A percentile compares a stretch with the other conserved stretches of the same genome.
phyloP scores from a whole-genome alignment of 2,329 filamentous ascomycete genomes.

The Talaromyces albobiverticillius region DNA sequence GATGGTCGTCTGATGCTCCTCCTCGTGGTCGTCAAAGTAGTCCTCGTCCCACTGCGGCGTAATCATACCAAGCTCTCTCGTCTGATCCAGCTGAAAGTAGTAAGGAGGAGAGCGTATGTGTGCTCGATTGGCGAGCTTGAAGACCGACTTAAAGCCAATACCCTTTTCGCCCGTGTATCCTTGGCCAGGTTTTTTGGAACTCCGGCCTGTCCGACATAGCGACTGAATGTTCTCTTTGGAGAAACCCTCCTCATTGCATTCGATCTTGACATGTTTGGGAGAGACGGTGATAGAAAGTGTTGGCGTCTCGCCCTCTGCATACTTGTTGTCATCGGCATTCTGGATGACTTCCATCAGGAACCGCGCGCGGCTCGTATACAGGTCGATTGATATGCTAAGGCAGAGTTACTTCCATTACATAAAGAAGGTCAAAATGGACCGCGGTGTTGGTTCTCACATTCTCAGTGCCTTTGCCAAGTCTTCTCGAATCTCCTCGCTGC shows the following conservation, averaged over 20 bases:
- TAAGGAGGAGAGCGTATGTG: conserved; percentile 15
- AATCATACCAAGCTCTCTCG: conserved; percentile 12
- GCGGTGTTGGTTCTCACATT: neutral
- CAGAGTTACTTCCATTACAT: conserved; percentile 4
- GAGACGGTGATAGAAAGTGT: conserved; percentile 4
- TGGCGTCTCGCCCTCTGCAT: conserved; percentile 16
- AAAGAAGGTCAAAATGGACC: neutral
- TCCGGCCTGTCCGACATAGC: conserved; percentile 7
- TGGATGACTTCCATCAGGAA: conserved; percentile 26
- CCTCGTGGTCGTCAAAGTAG: conserved; percentile 7
- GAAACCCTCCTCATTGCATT: conserved; percentile 12
- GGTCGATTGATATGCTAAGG: conserved; percentile 11
- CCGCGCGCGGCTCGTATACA: conserved; percentile 11
- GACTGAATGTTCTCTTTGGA: conserved; percentile 11
- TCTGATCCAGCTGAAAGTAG: conserved; percentile 14
- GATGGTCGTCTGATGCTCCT: conserved; percentile 9
- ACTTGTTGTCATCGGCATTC: conserved; percentile 28
- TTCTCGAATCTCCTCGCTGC: conserved; percentile 8
- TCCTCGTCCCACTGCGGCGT: conserved; percentile 12
- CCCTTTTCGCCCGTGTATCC: conserved; percentile 27
- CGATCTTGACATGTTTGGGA: conserved; percentile 5
- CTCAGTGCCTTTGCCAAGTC: conserved; percentile 9
- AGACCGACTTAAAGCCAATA: conserved; percentile 31
- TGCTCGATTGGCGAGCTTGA: conserved; percentile 21
- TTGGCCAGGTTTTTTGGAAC: conserved; percentile 13